Conservation (phyloP, 2,329 filamentous ascomycete species). For the Raffaelea arxii region DNA sequence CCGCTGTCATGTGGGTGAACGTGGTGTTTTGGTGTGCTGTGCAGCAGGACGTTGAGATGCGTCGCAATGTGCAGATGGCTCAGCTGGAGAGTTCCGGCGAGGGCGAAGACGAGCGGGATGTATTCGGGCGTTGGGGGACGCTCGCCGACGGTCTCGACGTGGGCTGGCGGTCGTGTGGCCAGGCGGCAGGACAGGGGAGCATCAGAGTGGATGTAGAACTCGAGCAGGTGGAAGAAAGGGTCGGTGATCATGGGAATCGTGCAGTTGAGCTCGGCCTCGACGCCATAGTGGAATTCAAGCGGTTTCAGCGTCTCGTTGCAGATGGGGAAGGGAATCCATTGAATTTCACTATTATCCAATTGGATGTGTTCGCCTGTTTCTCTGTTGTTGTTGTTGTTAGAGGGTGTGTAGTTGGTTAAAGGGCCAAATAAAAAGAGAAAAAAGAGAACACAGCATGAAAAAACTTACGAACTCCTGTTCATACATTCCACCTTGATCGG, state of each 20-base stretch:
- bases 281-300: constrained; percentile 78
- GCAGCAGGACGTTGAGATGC: constrained; percentile 80
- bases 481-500: constrained; percentile 62
- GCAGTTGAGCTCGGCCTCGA: constrained; percentile 74
- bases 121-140: constrained; percentile 45
- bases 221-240: constrained; percentile 77
- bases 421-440: background rate
- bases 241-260: constrained; percentile 69
- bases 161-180: constrained; percentile 59
- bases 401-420: constrained; percentile 5
- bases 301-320: constrained; percentile 82
- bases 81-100: constrained; percentile 80
- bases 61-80: constrained; percentile 88
- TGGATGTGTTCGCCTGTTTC: constrained; percentile 87
- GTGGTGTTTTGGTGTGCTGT: constrained; percentile 55
- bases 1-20: constrained; percentile 58
- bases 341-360: constrained; percentile 67
- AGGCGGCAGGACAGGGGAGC: constrained; percentile 87
- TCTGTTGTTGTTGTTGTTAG: no score
- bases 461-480: constrained; percentile 55
- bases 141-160: constrained; percentile 46
- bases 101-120: constrained; percentile 77
- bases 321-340: constrained; percentile 83
- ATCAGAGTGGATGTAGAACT: constrained; percentile 98
- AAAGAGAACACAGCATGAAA: constrained; percentile 23